Evolutionary conservation across 176 grass and related monocot genomes (phyloP).

Genomic region (Avena atlantica): DNA sequence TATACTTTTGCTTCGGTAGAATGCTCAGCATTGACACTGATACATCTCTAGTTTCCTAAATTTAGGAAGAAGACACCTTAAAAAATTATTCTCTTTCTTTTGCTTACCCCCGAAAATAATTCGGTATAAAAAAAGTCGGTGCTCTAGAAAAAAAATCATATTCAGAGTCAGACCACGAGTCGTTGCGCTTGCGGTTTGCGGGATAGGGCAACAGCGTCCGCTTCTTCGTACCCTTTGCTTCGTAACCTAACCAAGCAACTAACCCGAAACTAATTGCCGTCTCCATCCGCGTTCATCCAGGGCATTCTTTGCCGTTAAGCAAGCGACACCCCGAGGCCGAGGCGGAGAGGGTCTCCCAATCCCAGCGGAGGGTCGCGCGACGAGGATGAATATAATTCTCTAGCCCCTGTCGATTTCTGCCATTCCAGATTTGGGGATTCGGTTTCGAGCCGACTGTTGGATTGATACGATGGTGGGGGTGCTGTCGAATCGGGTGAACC

Average conservation of each 20-base stretch:
- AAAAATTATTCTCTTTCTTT: too few relatives aligned
- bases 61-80: too few relatives aligned
- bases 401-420: neutral
- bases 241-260: neutral
- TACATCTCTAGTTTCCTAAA: too few relatives aligned
- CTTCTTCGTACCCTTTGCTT: constrained; percentile 14
- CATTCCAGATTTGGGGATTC: neutral
- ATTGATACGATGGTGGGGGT: constrained; percentile 39
- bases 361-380: neutral
- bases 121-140: too few relatives aligned
- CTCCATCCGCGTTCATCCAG: constrained; percentile 5
- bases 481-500: constrained; percentile 71
- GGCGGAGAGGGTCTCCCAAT: neutral
- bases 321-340: neutral
- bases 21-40: too few relatives aligned
- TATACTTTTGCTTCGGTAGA: too few relatives aligned
- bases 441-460: neutral
- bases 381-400: neutral
- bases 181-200: neutral
- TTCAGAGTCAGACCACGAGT: neutral
- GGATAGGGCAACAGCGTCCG: neutral
- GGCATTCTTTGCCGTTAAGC: constrained; percentile 30
- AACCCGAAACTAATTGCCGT: constrained; percentile 4
- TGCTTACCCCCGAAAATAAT: too few relatives aligned
- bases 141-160: too few relatives aligned